A percentile compares a stretch with the other conserved stretches of the same genome.
Conservation (phyloP, 2,329 filamentous ascomycete genomes). For the Botrytis elliptica region DNA sequence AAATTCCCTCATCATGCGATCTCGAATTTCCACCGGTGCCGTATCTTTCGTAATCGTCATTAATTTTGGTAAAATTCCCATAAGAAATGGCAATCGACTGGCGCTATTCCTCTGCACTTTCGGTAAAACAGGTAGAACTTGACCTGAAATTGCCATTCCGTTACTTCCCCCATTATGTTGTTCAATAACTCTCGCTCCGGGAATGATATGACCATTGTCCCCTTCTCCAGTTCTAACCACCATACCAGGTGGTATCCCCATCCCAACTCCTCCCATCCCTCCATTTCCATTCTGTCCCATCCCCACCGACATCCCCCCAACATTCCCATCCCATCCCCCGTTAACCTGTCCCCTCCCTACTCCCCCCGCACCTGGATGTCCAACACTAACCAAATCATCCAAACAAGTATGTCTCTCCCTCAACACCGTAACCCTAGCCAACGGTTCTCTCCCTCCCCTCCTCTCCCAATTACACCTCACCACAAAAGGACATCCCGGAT, state of each 20-base stretch:
- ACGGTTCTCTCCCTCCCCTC: constrained; percentile 34
- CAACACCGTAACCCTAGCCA: constrained; percentile 38
- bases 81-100: constrained; percentile 51
- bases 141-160: constrained; percentile 25
- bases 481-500: constrained; percentile 38
- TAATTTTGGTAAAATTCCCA: constrained; percentile 59
- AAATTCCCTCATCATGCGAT: constrained; percentile 48
- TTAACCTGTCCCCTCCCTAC: constrained; percentile 12
- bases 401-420: constrained; percentile 38
- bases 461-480: constrained; percentile 40
- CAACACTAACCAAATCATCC: constrained; percentile 30
- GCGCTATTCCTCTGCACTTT: constrained; percentile 39
- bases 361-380: background rate
- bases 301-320: constrained; percentile 5
- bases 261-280: constrained; percentile 14
- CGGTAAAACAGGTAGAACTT: constrained; percentile 33
- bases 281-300: constrained; percentile 18
- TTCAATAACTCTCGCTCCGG: constrained; percentile 31
- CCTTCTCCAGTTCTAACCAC: background rate
- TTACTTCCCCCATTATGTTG: constrained; percentile 36
- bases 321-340: constrained; percentile 14
- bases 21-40: constrained; percentile 58
- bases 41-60: constrained; percentile 59
- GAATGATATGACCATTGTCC: constrained; percentile 20
- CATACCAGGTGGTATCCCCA: constrained; percentile 9